Evolutionary conservation across 2,329 filamentous ascomycete genomes (phyloP), one percentile per base, ranked within the genome.

Genomic region (Bipolaris victoriae): DNA sequence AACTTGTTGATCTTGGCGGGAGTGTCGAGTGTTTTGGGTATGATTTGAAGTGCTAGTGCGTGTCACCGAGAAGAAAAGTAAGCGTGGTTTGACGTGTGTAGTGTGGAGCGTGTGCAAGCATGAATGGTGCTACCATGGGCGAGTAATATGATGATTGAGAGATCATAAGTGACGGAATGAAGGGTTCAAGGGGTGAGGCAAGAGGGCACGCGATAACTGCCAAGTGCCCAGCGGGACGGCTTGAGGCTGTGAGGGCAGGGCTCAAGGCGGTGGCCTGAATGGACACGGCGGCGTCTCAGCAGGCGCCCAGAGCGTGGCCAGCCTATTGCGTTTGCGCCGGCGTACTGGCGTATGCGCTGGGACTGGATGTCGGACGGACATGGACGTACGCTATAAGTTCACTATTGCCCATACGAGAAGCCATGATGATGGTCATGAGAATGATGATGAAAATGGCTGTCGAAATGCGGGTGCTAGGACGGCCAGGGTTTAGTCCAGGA

Each of bases 231-330:
- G 46, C 49, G 52, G 66, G 60, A 62, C 62, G 57, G 52, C 37
- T 49, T 55, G 60, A 65, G 64, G 65, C 64, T 66, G 65, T 60
- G 59, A 55, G 35, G 43, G 50, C 18, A 7, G 36, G 20, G 49
- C 49, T 47, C 10, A 10, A 51, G 46, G 53, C 53, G 41, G 46
- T 52, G 53, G 33, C 36, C 40, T 39, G 31, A 36, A 52, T 22
- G 36, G 48, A 13, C 5, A 33, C 22, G 16, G 26, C 48, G 49
- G 51, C 49, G 60, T 58, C 57, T 62, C 60, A 57, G 60, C 57
- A 58, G 52, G 54, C 60, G 60, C 60, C 50, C 58, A 53, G 36
- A 48, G 54, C 49, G 37, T 18, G 18, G 4, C 18, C 15, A 15
- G 40, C 22, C 22, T 43, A 43, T 43, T 26, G 22, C 20, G 24